A percentile compares a stretch with the other conserved stretches of the same genome.
phyloP scores from a whole-genome alignment of 1,284 basidiomycete genomes.

The Ustilago curta region DNA sequence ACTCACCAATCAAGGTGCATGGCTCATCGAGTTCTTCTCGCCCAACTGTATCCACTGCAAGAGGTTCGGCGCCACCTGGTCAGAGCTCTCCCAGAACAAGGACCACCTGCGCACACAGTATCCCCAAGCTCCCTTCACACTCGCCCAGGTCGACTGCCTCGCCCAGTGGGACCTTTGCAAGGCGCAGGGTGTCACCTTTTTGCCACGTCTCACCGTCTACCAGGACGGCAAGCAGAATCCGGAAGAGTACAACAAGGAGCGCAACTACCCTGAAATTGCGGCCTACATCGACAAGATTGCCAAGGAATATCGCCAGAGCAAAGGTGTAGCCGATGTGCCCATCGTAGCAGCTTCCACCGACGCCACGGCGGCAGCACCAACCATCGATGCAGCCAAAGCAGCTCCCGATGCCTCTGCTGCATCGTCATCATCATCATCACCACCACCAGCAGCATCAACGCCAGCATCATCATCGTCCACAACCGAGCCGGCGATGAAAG shows the following conservation, averaged over 20 bases:
- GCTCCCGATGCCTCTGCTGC: slow-evolving; percentile 11
- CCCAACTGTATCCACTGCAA: slow-evolving; percentile 85
- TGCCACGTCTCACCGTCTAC: slow-evolving; percentile 60
- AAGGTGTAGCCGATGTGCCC: slow-evolving; percentile 39
- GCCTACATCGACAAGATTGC: slow-evolving; percentile 59
- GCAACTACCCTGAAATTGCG: slow-evolving; percentile 58
- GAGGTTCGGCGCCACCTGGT: slow-evolving; percentile 85
- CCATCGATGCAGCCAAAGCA: slow-evolving; percentile 12
- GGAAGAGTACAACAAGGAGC: slow-evolving; percentile 49
- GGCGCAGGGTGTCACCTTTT: slow-evolving; percentile 51
- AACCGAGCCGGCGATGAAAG: slow-evolving; percentile 10
- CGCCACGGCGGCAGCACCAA: not conserved
- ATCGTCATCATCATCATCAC: not conserved
- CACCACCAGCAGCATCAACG: not conserved
- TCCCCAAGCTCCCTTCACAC: slow-evolving; percentile 59
- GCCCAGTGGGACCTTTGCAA: slow-evolving; percentile 60
- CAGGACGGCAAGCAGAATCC: slow-evolving; percentile 54
- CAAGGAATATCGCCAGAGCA: slow-evolving; percentile 42
- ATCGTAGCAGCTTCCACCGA: slow-evolving; percentile 11
- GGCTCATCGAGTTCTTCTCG: slow-evolving; percentile 69
- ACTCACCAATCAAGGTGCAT: slow-evolving; percentile 55
- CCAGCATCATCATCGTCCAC: slow-evolving; percentile 6
- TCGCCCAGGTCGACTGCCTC: slow-evolving; percentile 66
- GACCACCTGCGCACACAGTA: slow-evolving; percentile 73
- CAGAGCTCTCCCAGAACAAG: slow-evolving; percentile 75